Evolutionary conservation across 139 green algal genomes (phyloP), one percentile per base, ranked within the genome.

Genomic region (Picochlorum sp.): DNA sequence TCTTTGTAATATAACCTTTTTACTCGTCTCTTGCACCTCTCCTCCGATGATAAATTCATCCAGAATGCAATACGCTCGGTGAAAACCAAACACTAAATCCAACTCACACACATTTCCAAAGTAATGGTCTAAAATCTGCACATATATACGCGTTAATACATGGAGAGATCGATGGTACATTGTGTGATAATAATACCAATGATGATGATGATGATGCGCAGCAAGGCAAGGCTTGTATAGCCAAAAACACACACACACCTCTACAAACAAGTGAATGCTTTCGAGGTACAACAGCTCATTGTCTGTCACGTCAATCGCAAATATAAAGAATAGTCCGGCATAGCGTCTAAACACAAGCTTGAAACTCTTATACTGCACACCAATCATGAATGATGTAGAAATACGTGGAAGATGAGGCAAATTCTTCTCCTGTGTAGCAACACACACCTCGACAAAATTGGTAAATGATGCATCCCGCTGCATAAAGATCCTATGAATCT

Each of bases 81-180:
- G 94, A 77, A 99, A 99, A 75, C 97, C 97, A 84, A 98, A 98
- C 3, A 99, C 92, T 24, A 98, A 77, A 70, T 98, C 92, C 62
- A 98, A 81, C 84, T 98, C 92, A 63, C 92, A 97, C 13, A 98
- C 92, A 63, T 97, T 97, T 61, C 81, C 83, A 78, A 99, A 99
- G 81, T 96, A 99, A 77, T 99, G 94, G 77, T 99, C 94, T 52
- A 99, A 77, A 65, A 99, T 92, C 78, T 78, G 65, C 16, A 62
- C 2, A 49, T 30, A 30, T 7, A 30, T 7, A 28, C 24, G 24
- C 0, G 24, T 28, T 28, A 28, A 28, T 28, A 28, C 24, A 28
- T 28, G 24, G 24, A 28, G 24, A 28, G 24, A 28, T 28, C 24
- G 6, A 14, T 24, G 6, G 7, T 3, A 34, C 15, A n/a, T 31